These are phyloP conservation scores for Taphrina confusa DNA, from an alignment of 1,139 yeast genomes.

Conservation along the genomic window DNA sequence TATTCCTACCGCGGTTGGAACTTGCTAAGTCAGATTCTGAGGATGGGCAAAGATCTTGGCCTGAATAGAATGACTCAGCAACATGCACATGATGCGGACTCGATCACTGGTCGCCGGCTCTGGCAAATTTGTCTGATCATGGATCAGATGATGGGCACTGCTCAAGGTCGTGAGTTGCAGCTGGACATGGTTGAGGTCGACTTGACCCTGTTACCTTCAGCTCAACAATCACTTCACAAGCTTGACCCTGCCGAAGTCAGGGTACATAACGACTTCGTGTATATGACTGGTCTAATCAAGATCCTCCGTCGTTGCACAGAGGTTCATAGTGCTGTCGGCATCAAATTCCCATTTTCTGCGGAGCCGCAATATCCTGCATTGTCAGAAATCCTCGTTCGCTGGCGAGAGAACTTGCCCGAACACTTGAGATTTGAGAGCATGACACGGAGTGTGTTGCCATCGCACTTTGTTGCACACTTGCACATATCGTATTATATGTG, in stretches of 20 bases:
- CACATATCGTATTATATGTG: slow-evolving; percentile 75
- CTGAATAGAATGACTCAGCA: slow-evolving; percentile 11
- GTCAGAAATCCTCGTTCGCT: slow-evolving; percentile 9
- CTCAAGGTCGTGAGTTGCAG: slow-evolving; percentile 28
- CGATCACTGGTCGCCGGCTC: slow-evolving; percentile 20
- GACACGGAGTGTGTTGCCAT: slow-evolving; percentile 7
- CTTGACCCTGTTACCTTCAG: slow-evolving; percentile 20
- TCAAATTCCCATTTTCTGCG: slow-evolving; percentile 31
- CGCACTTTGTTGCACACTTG: slow-evolving; percentile 51
- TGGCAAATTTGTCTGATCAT: slow-evolving; percentile 32
- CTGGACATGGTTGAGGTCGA: slow-evolving; percentile 28
- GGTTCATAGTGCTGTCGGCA: slow-evolving; percentile 18
- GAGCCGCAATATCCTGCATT: slow-evolving; percentile 28
- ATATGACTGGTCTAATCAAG: slow-evolving; percentile 28
- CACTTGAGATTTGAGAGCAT: slow-evolving; percentile 4
- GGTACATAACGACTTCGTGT: slow-evolving; percentile 30
- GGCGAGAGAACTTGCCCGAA: slow-evolving; percentile 20
- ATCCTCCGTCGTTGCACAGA: slow-evolving; percentile 24
- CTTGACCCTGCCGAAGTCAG: slow-evolving; percentile 10
- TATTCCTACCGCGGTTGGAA: slow-evolving; percentile 28
- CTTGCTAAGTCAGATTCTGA: slow-evolving; percentile 9
- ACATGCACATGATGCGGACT: slow-evolving; percentile 17
- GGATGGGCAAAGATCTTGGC: slow-evolving; percentile 29
- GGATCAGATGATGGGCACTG: slow-evolving; percentile 34
- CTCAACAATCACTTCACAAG: not conserved